Conservation (phyloP, 2,329 filamentous ascomycete genomes). For the Fusarium sp. region DNA sequence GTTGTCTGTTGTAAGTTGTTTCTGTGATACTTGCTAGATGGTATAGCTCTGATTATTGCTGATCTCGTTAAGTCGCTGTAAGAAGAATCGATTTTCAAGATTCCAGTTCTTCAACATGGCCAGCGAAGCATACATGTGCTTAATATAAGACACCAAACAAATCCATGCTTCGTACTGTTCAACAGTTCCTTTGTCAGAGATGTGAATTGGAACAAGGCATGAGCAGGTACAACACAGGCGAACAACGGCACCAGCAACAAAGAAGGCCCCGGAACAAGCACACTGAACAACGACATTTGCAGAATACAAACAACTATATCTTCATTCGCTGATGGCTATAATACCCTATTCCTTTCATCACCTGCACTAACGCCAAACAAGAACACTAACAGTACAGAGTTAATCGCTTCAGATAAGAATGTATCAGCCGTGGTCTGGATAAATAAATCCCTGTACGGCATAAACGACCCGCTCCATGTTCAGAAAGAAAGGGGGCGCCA, state of each 20-base stretch:
- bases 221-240: not conserved
- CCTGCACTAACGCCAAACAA: not conserved
- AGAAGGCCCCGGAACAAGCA: not conserved
- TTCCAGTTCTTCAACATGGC: not conserved
- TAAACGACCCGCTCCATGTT: not conserved
- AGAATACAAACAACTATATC: not conserved
- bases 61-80: not conserved
- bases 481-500: not conserved
- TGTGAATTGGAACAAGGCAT: conserved; percentile 10
- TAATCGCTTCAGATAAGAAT: not conserved
- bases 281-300: not conserved
- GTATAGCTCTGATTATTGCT: not conserved
- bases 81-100: not conserved
- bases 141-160: not conserved
- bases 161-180: not conserved
- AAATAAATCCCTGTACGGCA: not conserved
- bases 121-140: not conserved
- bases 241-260: conserved; percentile 6
- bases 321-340: not conserved
- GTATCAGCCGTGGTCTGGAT: not conserved
- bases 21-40: not conserved
- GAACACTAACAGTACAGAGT: not conserved
- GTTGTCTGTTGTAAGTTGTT: not conserved
- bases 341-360: not conserved
- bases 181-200: conserved; percentile 12